Evolutionary conservation across 1,284 basidiomycete species (phyloP).

Genomic region (Blastosporella zonata): DNA sequence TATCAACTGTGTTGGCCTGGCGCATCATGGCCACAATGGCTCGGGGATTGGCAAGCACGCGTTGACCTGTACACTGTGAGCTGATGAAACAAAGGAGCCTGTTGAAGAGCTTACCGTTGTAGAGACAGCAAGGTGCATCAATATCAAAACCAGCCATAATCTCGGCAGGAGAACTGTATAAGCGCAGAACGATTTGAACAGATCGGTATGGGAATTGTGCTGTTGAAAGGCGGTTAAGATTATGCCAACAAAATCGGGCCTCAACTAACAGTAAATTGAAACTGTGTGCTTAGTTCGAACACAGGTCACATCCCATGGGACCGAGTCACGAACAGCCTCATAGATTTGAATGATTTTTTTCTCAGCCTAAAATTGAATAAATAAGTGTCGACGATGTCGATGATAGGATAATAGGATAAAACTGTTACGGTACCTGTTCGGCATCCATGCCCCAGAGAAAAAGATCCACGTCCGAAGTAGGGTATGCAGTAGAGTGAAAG

Average conservation of each 20-base stretch:
- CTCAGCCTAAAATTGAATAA: conserved; percentile 40
- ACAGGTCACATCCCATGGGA: conserved; percentile 64
- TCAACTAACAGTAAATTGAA: conserved; percentile 51
- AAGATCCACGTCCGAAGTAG: conserved; percentile 60
- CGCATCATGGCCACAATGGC: conserved; percentile 57
- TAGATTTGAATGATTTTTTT: conserved; percentile 54
- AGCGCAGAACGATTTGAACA: conserved; percentile 54
- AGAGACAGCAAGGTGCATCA: conserved; percentile 55
- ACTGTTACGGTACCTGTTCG: conserved; percentile 47
- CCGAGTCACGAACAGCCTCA: conserved; percentile 57
- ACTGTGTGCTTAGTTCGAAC: conserved; percentile 61
- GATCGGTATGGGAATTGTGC: conserved; percentile 61
- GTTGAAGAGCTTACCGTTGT: conserved; percentile 37
- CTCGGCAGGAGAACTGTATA: conserved; percentile 58
- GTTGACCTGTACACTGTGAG: conserved; percentile 31
- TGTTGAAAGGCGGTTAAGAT: conserved; percentile 17
- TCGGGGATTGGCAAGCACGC: conserved; percentile 56
- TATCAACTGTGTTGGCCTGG: conserved; percentile 57
- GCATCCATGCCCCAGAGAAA: conserved; percentile 57
- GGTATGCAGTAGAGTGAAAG: conserved; percentile 50
- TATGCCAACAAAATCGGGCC: neutral
- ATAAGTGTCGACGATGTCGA: neutral
- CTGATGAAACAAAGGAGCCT: neutral
- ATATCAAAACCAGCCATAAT: conserved; percentile 63
- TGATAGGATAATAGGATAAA: neutral